Percentiles rank a stretch among this genome's conserved stretches.
Evolutionary conservation across 2,329 filamentous ascomycete species (phyloP).

Genomic region (Alternaria alternata): DNA sequence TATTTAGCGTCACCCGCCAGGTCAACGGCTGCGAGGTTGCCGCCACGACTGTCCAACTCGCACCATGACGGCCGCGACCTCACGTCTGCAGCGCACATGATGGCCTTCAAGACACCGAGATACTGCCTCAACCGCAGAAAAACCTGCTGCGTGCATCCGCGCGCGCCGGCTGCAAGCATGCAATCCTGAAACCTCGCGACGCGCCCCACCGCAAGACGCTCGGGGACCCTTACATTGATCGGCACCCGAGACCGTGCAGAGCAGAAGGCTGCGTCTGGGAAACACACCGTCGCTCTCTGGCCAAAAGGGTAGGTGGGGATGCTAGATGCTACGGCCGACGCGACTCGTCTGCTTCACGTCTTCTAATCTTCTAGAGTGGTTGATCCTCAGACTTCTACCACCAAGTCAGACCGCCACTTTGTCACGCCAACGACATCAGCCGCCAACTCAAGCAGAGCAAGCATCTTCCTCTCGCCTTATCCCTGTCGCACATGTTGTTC

Average conservation of each 20-base stretch:
- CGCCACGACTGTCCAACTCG: neutral
- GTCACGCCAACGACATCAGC: constrained; percentile 11
- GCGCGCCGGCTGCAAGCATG: neutral
- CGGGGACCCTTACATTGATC: constrained; percentile 9
- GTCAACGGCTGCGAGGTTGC: constrained; percentile 14
- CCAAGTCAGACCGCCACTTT: constrained; percentile 16
- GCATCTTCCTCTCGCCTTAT: neutral
- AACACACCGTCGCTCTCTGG: constrained; percentile 4
- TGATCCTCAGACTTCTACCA: neutral
- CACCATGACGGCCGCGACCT: neutral
- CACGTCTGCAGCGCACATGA: constrained; percentile 1
- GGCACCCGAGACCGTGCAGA: constrained; percentile 1
- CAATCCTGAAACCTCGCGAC: constrained; percentile 4
- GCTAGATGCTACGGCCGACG: neutral
- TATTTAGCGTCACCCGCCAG: constrained; percentile 8
- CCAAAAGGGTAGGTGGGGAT: constrained; percentile 16
- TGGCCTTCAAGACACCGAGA: neutral
- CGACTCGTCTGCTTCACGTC: neutral
- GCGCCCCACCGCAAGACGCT: neutral
- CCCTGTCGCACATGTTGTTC: constrained; percentile 5
- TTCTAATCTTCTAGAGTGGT: neutral
- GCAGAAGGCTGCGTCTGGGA: constrained; percentile 2
- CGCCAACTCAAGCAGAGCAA: constrained; percentile 5
- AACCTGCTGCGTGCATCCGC: constrained; percentile 3
- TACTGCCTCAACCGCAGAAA: neutral